These are phyloP conservation scores for Euclidium syriacum DNA, from an alignment of 345 rosid species.

Conservation along the genomic window DNA sequence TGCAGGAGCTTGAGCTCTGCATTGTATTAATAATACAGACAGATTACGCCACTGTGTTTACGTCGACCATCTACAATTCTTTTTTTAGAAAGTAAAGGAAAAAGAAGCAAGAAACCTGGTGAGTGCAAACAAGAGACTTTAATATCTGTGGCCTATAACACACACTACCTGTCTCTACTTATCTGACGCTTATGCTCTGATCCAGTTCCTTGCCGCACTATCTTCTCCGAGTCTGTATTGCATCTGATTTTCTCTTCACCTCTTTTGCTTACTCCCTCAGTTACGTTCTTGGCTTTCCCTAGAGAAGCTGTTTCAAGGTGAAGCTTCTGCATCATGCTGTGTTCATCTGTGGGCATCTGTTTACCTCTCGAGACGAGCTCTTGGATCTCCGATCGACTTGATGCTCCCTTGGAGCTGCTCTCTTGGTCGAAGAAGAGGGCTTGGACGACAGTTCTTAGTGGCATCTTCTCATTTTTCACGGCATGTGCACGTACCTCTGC, in stretches of 20 bases:
- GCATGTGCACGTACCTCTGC: constrained; percentile 85
- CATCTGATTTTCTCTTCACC: constrained; percentile 14
- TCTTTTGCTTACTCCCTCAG: constrained; percentile 18
- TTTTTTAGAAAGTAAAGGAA: not conserved
- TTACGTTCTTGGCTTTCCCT: constrained; percentile 17
- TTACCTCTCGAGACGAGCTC: constrained; percentile 18
- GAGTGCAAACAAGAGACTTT: constrained; percentile 8
- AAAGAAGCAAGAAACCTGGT: constrained; percentile 11
- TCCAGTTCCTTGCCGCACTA: constrained; percentile 9
- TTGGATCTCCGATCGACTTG: constrained; percentile 15
- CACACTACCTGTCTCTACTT: constrained; percentile 26
- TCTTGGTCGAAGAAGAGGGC: constrained; percentile 90
- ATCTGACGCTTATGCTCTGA: constrained; percentile 12
- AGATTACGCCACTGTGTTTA: constrained; percentile 2
- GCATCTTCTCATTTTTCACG: constrained; percentile 87
- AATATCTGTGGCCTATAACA: constrained; percentile 2
- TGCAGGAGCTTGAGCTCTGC: constrained; percentile 26
- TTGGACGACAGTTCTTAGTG: constrained; percentile 91
- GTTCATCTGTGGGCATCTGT: not conserved
- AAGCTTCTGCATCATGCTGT: constrained; percentile 22
- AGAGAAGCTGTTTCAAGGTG: constrained; percentile 19
- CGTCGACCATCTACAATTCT: constrained; percentile 21
- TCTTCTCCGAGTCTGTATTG: constrained; percentile 18
- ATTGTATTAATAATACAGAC: constrained; percentile 14
- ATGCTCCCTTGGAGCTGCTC: constrained; percentile 33